Evolutionary conservation across 164 flowering plant genomes (phyloP).

Genomic region (Malania oleifera): DNA sequence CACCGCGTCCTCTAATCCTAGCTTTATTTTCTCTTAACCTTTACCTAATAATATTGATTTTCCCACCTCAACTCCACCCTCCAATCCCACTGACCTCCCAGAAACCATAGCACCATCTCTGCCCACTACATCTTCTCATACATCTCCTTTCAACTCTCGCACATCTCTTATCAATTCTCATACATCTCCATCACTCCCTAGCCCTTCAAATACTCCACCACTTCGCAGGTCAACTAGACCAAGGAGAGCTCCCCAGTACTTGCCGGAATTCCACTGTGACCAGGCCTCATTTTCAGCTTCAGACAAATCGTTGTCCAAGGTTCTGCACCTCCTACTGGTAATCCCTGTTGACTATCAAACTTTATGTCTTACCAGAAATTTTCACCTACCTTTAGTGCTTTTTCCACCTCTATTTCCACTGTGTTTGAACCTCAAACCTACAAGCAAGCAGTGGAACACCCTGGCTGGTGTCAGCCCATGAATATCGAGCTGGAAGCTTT

Average conservation of each 20-base stretch:
- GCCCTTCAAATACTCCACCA: too few species aligned
- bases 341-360: background rate
- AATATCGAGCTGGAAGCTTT: background rate
- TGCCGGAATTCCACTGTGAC: conserved; percentile 1
- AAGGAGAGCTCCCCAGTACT: background rate
- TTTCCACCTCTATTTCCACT: background rate
- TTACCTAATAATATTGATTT: too few species aligned
- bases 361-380: too few species aligned
- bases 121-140: background rate
- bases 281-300: background rate
- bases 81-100: too few species aligned
- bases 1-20: too few species aligned
- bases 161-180: background rate
- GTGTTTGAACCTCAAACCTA: background rate
- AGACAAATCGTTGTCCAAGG: background rate
- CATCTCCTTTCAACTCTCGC: background rate
- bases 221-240: background rate
- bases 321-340: background rate
- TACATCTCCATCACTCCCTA: background rate
- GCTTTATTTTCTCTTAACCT: too few species aligned
- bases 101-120: too few species aligned
- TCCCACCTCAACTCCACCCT: too few species aligned
- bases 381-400: background rate
- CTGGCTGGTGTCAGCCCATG: background rate
- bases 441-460: background rate